Evolutionary conservation across 1,139 yeast genomes (phyloP).

Genomic region (Candida albicans): DNA sequence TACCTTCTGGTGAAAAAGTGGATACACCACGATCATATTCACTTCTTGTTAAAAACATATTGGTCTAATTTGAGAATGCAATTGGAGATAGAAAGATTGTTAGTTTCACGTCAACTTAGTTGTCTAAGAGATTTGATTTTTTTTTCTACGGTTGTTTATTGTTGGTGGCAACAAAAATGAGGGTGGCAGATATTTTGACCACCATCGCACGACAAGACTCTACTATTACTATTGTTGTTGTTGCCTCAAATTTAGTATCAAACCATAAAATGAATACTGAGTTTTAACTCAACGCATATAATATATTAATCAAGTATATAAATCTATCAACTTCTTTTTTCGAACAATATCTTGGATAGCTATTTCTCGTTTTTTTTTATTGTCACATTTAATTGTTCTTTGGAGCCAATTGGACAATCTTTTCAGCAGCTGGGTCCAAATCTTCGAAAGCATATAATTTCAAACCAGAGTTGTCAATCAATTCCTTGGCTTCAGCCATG

Average conservation of each 20-base stretch:
- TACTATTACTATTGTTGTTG: too few species aligned
- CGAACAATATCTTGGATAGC: not conserved
- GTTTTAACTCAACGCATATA: not conserved
- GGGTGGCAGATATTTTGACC: too few species aligned
- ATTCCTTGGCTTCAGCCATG: slow-evolving; percentile 82
- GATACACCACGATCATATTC: slow-evolving; percentile 99
- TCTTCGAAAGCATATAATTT: slow-evolving; percentile 91
- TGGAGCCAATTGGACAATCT: slow-evolving; percentile 75
- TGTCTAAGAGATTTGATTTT: not conserved
- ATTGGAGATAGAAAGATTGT: not conserved
- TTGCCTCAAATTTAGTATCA: too few species aligned
- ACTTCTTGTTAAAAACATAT: slow-evolving; percentile 95
- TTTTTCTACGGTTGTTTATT: not conserved
- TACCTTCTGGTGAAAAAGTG: slow-evolving; percentile 98
- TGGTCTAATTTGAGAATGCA: not conserved
- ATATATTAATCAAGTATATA: not conserved
- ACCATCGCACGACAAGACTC: too few species aligned
- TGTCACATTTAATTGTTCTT: slow-evolving; percentile 13
- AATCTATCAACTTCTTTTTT: not conserved
- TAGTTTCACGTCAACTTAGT: not conserved
- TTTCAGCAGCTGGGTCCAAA: slow-evolving; percentile 96
- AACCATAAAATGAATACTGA: not conserved
- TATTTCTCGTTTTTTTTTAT: not conserved
- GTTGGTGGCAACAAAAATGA: not conserved
- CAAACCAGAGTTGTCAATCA: slow-evolving; percentile 86